Conservation (phyloP, 257 asterid genomes). For the Hygrophila difformis region DNA sequence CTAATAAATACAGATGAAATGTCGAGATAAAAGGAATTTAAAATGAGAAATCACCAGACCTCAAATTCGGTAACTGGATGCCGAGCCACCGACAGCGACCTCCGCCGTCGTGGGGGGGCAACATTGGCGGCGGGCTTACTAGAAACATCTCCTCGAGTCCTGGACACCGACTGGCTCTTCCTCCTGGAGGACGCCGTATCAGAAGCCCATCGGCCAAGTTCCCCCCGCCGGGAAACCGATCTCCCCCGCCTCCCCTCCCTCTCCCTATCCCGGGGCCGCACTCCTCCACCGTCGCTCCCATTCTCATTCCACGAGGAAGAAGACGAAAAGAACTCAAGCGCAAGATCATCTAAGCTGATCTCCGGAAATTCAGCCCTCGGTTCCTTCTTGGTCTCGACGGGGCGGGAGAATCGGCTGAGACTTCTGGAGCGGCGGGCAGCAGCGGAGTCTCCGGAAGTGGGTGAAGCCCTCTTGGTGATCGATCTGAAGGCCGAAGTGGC, state of each 20-base stretch:
- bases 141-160: constrained; percentile 18
- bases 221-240: constrained; percentile 21
- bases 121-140: constrained; percentile 17
- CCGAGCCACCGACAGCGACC: constrained; percentile 51
- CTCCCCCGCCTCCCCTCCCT: constrained; percentile 26
- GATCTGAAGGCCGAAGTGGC: constrained; percentile 87
- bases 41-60: constrained; percentile 24
- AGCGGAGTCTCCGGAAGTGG: constrained; percentile 30
- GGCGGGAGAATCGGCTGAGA: constrained; percentile 31
- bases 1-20: not conserved
- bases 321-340: constrained; percentile 41
- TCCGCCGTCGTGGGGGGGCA: constrained; percentile 39
- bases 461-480: constrained; percentile 44
- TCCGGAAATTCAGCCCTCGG: constrained; percentile 37
- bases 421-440: constrained; percentile 42
- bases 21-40: not conserved
- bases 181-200: constrained; percentile 59
- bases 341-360: constrained; percentile 62
- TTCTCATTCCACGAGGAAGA: constrained; percentile 15
- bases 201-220: constrained; percentile 51
- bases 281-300: constrained; percentile 14
- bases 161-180: constrained; percentile 60
- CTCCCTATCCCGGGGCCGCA: constrained; percentile 9
- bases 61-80: constrained; percentile 35
- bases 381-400: constrained; percentile 18